Percentiles rank a stretch among this genome's conserved stretches.
Conservation (phyloP, 2,329 filamentous ascomycete genomes). For the Fusarium tupiense region DNA sequence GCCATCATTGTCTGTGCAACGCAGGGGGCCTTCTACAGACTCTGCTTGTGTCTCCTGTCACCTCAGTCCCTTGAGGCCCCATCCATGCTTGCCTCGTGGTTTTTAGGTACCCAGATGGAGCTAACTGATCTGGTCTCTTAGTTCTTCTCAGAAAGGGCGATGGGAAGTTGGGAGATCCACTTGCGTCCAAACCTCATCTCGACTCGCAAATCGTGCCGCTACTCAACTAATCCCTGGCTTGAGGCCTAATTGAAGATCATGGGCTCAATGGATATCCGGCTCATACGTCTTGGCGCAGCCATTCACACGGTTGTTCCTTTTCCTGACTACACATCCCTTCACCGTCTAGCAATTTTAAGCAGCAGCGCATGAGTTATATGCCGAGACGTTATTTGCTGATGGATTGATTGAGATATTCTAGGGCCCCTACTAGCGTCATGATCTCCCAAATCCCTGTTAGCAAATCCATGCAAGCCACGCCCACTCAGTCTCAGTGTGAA, state of each 20-base stretch:
- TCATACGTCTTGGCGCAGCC: not conserved
- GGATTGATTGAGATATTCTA: not conserved
- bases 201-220: not conserved
- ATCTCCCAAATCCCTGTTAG: conserved; percentile 37
- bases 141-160: not conserved
- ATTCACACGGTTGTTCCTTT: conserved; percentile 2
- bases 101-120: conserved; percentile 12
- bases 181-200: not conserved
- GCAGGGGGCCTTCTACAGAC: conserved; percentile 2
- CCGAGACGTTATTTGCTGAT: conserved; percentile 10
- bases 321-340: not conserved
- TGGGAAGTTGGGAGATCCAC: not conserved
- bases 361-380: conserved; percentile 15
- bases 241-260: conserved; percentile 7
- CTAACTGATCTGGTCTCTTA: not conserved
- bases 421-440: conserved; percentile 34
- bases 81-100: conserved; percentile 36
- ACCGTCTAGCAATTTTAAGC: conserved; percentile 1
- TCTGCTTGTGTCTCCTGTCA: conserved; percentile 6
- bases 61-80: not conserved
- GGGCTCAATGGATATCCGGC: not conserved
- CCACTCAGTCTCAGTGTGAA: not conserved
- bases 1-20: conserved; percentile 15
- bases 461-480: conserved; percentile 30
- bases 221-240: not conserved